phyloP scores from a whole-genome alignment of 805 yeast genomes.

The Candida sonorensis region DNA sequence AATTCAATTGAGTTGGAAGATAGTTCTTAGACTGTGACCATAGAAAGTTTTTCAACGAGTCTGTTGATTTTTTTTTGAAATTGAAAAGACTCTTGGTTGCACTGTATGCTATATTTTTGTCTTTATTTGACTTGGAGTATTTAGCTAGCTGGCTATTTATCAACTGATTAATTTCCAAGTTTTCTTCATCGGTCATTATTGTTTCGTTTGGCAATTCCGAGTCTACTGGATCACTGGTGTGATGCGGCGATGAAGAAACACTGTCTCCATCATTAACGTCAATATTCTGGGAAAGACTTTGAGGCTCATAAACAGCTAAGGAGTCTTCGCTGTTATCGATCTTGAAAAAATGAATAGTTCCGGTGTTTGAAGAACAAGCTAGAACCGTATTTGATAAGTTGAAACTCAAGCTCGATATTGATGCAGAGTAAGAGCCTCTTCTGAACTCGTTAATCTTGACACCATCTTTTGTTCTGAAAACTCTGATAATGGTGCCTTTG shows the following conservation, averaged over 20 bases:
- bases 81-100: constrained; percentile 5
- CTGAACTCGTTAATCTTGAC: constrained; percentile 64
- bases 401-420: constrained; percentile 70
- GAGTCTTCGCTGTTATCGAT: constrained; percentile 11
- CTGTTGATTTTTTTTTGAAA: constrained; percentile 15
- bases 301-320: no score
- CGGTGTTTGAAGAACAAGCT: constrained; percentile 83
- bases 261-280: no score
- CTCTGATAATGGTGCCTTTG: constrained; percentile 84
- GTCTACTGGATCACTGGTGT: no score
- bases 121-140: constrained; percentile 1
- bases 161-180: constrained; percentile 25
- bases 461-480: constrained; percentile 66
- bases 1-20: constrained; percentile 71
- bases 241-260: no score
- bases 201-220: constrained; percentile 18
- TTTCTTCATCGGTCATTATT: constrained; percentile 20
- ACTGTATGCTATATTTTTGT: not conserved
- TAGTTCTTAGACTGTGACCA: constrained; percentile 32
- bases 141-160: constrained; percentile 11
- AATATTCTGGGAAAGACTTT: no score
- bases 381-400: constrained; percentile 62
- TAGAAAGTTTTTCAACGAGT: constrained; percentile 19
- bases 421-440: constrained; percentile 81
- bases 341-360: constrained; percentile 82